Base-by-base conservation (phyloP, 1,284 basidiomycete species). In the Naganishia liquefaciens region DNA sequence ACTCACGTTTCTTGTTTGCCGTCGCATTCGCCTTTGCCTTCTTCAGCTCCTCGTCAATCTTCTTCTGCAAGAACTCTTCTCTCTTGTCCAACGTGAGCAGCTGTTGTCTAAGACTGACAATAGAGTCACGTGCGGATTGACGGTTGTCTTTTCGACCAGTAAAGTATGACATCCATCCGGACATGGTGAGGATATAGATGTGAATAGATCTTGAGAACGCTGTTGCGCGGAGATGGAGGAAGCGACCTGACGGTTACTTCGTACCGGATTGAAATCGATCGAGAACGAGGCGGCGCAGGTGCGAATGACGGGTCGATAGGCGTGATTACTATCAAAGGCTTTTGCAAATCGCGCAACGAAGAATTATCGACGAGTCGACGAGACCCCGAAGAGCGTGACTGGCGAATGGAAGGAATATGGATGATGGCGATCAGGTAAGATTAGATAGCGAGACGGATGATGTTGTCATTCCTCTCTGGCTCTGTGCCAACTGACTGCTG, bases 31-130 rank as follows among this genome's bases (percentile, higher is more conserved):
- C 87, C 78, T 86, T 89, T 28, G 96, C 96, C 81, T 93, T 96
- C 83, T 87, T 87, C 73, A 87, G 74, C 77, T 98, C 95, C 68
- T 97, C 93, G 47, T 96, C 93, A 72, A 99, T 93, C 87, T 96
- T 94, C 85, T 91, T 93, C 83, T 90, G 88, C 70, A 98, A 82
- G 80, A 91, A 84, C 80, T 98, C 94, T 82, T 99, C 96, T 84
- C 97, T 97, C 91, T 98, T 99, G 85, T 98, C 93, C 71, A 99
- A 88, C 87, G 97, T 90, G 79, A 94, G 86, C 68, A 94, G 84
- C 76, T 93, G 90, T 79, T 92, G 87, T 72, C 93, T 85, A 71
- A 95, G 83, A 39, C 81, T 83, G 67, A 95, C 89, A 76, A 95
- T 95, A 53, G 93, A 89, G 76, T 93, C 89, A 72, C 91, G 84